Evolutionary conservation across 1,284 basidiomycete species (phyloP).

Genomic region (Heterobasidion annosum): DNA sequence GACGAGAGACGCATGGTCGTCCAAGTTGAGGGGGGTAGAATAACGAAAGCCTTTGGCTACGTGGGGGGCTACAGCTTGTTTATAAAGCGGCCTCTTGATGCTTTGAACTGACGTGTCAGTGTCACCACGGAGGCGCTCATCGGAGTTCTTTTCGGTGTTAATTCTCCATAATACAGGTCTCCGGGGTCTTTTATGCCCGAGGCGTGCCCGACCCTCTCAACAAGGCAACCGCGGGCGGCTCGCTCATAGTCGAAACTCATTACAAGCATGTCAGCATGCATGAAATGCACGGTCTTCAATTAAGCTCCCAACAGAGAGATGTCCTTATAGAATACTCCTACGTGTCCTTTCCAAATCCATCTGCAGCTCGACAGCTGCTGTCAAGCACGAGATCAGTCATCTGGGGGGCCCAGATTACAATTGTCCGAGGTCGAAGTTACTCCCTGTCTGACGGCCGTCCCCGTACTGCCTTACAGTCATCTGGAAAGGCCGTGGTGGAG

Average conservation of each 20-base stretch:
- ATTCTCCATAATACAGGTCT: not conserved
- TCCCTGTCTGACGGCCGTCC: conserved; percentile 56
- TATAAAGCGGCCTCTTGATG: conserved; percentile 7
- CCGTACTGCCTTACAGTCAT: conserved; percentile 41
- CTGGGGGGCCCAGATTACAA: conserved; percentile 22
- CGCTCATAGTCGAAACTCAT: too few relatives aligned
- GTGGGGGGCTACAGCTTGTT: not conserved
- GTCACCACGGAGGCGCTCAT: not conserved
- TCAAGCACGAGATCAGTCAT: too few relatives aligned
- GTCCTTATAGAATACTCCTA: too few relatives aligned
- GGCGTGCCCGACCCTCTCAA: not conserved
- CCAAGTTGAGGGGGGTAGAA: conserved; percentile 9
- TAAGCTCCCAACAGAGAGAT: not conserved
- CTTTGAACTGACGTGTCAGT: conserved; percentile 17
- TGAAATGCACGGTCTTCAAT: too few relatives aligned
- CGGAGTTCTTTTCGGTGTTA: conserved; percentile 1
- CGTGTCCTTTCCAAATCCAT: too few relatives aligned
- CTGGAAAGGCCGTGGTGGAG: conserved; percentile 61
- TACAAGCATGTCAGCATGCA: too few relatives aligned
- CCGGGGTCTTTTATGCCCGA: not conserved
- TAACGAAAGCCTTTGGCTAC: not conserved
- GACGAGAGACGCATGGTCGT: conserved; percentile 54
- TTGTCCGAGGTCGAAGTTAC: conserved; percentile 53
- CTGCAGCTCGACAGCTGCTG: too few relatives aligned
- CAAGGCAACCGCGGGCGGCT: too few relatives aligned